phyloP scores from a whole-genome alignment of 805 yeast genomes.

The Saccharomycopsis sp. region DNA sequence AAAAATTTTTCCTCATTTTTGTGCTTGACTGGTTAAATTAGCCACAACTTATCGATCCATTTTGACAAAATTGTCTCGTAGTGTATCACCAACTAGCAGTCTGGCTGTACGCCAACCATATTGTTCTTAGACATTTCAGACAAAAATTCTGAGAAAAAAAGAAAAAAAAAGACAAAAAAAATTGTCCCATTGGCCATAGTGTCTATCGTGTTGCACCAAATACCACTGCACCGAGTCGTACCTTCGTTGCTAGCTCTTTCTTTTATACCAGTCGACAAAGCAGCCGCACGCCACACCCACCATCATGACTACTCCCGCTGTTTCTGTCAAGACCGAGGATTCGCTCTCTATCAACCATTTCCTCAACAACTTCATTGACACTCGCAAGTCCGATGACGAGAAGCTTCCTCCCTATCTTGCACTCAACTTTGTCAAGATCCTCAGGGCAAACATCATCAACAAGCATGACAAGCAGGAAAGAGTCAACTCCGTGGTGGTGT shows the following conservation, averaged over 20 bases:
- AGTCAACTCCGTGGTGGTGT: conserved; percentile 45
- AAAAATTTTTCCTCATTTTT: neutral
- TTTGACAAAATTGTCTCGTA: too few species aligned
- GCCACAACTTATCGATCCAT: neutral
- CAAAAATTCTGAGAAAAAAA: neutral
- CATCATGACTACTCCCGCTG: neutral
- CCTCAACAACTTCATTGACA: conserved; percentile 7
- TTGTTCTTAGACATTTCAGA: neutral
- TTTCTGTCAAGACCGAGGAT: conserved; percentile 1
- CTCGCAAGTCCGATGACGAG: conserved; percentile 5
- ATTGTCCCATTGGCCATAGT: neutral
- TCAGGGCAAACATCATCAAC: conserved; percentile 35
- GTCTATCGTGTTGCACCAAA: neutral
- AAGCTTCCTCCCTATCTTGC: conserved; percentile 7
- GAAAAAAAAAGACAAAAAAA: neutral
- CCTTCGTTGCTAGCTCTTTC: neutral
- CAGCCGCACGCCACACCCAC: too few species aligned
- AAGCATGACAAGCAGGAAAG: conserved; percentile 44
- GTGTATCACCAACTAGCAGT: too few species aligned
- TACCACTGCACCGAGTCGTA: neutral
- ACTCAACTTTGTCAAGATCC: conserved; percentile 22
- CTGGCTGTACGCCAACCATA: too few species aligned
- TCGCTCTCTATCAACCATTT: conserved; percentile 10
- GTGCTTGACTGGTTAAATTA: neutral
- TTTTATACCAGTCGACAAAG: too few species aligned